A percentile compares a stretch with the other conserved stretches of the same genome.
These are phyloP conservation scores for Calonectria henricotiae DNA, from an alignment of 2,329 filamentous ascomycete species.

Conservation along the genomic window DNA sequence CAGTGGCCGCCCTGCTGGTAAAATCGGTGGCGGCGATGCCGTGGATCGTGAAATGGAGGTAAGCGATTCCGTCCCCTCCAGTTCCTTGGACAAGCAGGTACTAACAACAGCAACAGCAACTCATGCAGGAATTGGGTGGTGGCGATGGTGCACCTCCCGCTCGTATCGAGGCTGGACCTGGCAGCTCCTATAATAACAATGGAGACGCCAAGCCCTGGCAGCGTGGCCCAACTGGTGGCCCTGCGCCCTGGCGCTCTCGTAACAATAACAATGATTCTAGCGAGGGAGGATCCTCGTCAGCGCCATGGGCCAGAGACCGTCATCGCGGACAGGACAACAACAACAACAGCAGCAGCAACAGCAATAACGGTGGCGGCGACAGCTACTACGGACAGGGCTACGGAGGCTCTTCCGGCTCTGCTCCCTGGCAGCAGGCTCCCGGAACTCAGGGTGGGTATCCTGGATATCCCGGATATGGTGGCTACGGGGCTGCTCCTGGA, in stretches of 20 bases:
- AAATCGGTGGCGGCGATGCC: slow-evolving; percentile 84
- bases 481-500: slow-evolving; percentile 66
- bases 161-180: slow-evolving; percentile 88
- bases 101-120: slow-evolving; percentile 76
- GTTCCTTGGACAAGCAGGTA: slow-evolving; percentile 42
- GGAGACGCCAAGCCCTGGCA: slow-evolving; percentile 88
- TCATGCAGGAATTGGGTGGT: slow-evolving; percentile 97
- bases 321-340: slow-evolving; percentile 65
- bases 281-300: slow-evolving; percentile 65
- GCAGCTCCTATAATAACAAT: slow-evolving; percentile 67
- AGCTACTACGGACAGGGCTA: slow-evolving; percentile 55
- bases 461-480: slow-evolving; percentile 66
- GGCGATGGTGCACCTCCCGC: slow-evolving; percentile 75
- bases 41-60: slow-evolving; percentile 97
- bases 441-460: slow-evolving; percentile 73
- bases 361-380: slow-evolving; percentile 47
- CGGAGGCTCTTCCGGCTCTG: slow-evolving; percentile 51
- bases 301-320: slow-evolving; percentile 77
- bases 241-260: slow-evolving; percentile 84
- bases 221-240: slow-evolving; percentile 85
- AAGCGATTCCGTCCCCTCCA: slow-evolving; percentile 58
- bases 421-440: slow-evolving; percentile 72
- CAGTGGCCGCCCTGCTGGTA: slow-evolving; percentile 72
- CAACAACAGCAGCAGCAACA: slow-evolving; percentile 51
- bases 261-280: slow-evolving; percentile 69